phyloP scores from a whole-genome alignment of 2,329 filamentous ascomycete genomes.

The Cercospora berteroae region DNA sequence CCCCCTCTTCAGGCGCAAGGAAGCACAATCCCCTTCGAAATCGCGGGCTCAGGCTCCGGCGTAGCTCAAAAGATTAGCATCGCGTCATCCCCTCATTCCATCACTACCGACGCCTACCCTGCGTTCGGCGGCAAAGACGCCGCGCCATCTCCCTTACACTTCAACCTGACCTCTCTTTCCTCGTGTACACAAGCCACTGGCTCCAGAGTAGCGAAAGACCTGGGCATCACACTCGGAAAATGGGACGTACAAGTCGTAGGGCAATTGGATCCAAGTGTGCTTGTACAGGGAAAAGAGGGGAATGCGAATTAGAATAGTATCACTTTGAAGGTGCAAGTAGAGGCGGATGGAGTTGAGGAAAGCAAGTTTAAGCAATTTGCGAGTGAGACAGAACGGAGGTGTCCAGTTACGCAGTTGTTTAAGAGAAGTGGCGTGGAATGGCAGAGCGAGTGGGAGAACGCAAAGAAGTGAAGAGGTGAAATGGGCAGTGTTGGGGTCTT shows the following conservation, averaged over 20 bases:
- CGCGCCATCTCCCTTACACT: background rate
- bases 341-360: conserved; percentile 1
- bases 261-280: conserved; percentile 14
- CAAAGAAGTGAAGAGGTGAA: background rate
- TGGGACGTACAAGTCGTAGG: conserved; percentile 16
- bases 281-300: conserved; percentile 11
- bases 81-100: background rate
- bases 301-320: conserved; percentile 18
- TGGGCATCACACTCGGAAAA: conserved; percentile 12
- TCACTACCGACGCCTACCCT: background rate
- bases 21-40: background rate
- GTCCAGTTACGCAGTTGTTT: conserved; percentile 14
- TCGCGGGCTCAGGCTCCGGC: background rate
- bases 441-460: conserved; percentile 8
- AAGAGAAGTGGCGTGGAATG: conserved; percentile 15
- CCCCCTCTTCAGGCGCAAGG: background rate
- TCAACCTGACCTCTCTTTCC: background rate
- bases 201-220: conserved; percentile 16
- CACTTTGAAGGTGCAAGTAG: conserved; percentile 8
- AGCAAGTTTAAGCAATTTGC: conserved; percentile 17
- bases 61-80: background rate
- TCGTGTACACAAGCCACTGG: conserved; percentile 20
- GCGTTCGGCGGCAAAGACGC: background rate
- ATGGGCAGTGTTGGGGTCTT: background rate
- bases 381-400: conserved; percentile 19